phyloP scores from a whole-genome alignment of 2,329 filamentous ascomycete genomes.

The Penicillium sclerotiorum region DNA sequence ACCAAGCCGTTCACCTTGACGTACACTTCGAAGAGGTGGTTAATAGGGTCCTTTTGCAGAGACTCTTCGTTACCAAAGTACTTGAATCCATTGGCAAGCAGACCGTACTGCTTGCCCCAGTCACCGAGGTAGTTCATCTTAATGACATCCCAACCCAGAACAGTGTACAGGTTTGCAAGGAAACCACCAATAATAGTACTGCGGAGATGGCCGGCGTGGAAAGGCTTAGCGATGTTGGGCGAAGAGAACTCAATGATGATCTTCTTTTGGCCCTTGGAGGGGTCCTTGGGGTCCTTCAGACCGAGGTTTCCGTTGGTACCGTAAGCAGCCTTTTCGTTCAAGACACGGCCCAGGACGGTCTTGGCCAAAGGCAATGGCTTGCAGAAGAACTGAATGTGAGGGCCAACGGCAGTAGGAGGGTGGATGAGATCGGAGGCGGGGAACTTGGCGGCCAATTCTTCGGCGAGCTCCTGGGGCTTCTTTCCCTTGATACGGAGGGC shows the following conservation, averaged over 20 bases:
- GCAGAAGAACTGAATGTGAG: slow-evolving; percentile 69
- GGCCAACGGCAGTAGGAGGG: slow-evolving; percentile 58
- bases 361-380: slow-evolving; percentile 59
- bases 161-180: slow-evolving; percentile 62
- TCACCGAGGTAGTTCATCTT: slow-evolving; percentile 70
- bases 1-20: slow-evolving; percentile 64
- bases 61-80: slow-evolving; percentile 64
- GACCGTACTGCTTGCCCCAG: slow-evolving; percentile 70
- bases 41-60: slow-evolving; percentile 63
- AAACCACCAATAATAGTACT: slow-evolving; percentile 70
- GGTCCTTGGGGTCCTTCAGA: slow-evolving; percentile 59
- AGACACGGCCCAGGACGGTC: slow-evolving; percentile 62
- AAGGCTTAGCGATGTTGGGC: slow-evolving; percentile 69
- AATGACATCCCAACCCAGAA: slow-evolving; percentile 64
- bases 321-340: slow-evolving; percentile 58
- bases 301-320: slow-evolving; percentile 64
- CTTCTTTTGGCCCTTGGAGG: slow-evolving; percentile 59
- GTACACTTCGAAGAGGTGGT: slow-evolving; percentile 68
- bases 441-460: slow-evolving; percentile 60
- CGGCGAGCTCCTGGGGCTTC: slow-evolving; percentile 60
- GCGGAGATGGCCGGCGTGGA: slow-evolving; percentile 66
- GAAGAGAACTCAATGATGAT: slow-evolving; percentile 68
- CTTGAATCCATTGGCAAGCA: slow-evolving; percentile 65
- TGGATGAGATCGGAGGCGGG: slow-evolving; percentile 61
- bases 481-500: slow-evolving; percentile 56